Evolutionary conservation across 371 early-diverging fungal genomes (phyloP), one percentile per base, ranked within the genome.

Genomic region (Actinomortierella wolfii): DNA sequence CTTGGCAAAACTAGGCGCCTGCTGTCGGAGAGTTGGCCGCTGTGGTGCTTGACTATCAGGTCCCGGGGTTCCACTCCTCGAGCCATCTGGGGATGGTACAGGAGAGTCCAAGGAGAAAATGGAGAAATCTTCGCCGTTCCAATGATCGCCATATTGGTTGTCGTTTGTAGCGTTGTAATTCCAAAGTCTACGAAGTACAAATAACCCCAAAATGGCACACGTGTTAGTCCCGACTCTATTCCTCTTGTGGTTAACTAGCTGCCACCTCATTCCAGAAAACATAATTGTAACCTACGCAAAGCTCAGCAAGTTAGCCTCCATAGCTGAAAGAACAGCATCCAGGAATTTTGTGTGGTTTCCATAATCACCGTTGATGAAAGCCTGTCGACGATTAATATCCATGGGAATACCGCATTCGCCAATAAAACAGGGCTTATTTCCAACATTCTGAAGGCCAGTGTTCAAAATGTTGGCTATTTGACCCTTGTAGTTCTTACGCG

Each of bases 81-180:
- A 26, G 17, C 23, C 20, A 23, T 46, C 55, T 17, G 60, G 60
- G 15, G 67, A 61, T 15, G 28, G 14, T 14, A 48, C 59, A 23
- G 74, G 74, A 8, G 74, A 67, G 25, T 73, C 74, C 23, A 75
- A 66, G 1, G 91, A 89, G 63, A 79, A 91, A 48, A 93, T 88
- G 15, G 90, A 89, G 69, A 94, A 93, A 75, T 94, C 92, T 57
- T 94, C 94, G 7, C 93, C 94, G 60, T 94, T 94, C 94, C 94
- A 94, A 42, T 91, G 88, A 62, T 94, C 94, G 0, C 92, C 94
- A 66, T 84, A 82, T 49, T 78, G 80, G 67, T 92, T 85, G 59
- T 89, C 89, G 64, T 94, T 94, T 51, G 79, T 80, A 9, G 92
- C 80, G 67, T 92, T 92, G 69, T 93, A 92, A 64, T 91, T 92